Percentiles rank a stretch among this genome's conserved stretches.
Evolutionary conservation across 2,329 filamentous ascomycete species (phyloP).

Genomic region (Hymenoscyphus repandus): DNA sequence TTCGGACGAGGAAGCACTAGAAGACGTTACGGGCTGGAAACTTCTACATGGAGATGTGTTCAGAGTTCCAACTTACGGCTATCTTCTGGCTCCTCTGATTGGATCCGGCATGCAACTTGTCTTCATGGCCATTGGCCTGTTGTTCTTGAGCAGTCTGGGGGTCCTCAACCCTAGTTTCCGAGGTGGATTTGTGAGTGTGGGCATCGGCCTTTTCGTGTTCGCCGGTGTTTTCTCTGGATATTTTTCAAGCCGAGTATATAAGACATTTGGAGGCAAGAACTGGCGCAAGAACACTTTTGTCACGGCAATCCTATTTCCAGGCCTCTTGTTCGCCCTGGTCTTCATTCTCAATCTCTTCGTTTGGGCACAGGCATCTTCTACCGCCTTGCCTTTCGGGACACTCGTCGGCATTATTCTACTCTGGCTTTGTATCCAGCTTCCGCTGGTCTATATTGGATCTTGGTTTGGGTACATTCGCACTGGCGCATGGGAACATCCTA

Average conservation of each 20-base stretch:
- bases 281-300: conserved; percentile 73
- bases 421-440: conserved; percentile 82
- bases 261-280: conserved; percentile 71
- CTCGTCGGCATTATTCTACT: conserved; percentile 66
- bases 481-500: conserved; percentile 73
- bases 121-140: conserved; percentile 71
- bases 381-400: conserved; percentile 78
- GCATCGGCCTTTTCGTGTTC: conserved; percentile 75
- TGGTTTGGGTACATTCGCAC: conserved; percentile 69
- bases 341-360: conserved; percentile 85
- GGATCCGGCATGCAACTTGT: conserved; percentile 84
- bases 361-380: conserved; percentile 85
- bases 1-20: conserved; percentile 66
- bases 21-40: conserved; percentile 86
- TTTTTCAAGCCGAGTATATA: conserved; percentile 78
- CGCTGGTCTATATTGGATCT: conserved; percentile 74
- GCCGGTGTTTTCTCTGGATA: conserved; percentile 83
- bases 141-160: conserved; percentile 69
- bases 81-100: conserved; percentile 71
- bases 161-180: conserved; percentile 81
- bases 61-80: conserved; percentile 63
- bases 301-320: conserved; percentile 74
- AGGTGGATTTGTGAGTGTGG: conserved; percentile 84
- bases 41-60: conserved; percentile 85
- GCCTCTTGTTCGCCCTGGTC: conserved; percentile 66